Base-by-base conservation (phyloP, 768 basidiomycete genomes). In the Mycena floridula region DNA sequence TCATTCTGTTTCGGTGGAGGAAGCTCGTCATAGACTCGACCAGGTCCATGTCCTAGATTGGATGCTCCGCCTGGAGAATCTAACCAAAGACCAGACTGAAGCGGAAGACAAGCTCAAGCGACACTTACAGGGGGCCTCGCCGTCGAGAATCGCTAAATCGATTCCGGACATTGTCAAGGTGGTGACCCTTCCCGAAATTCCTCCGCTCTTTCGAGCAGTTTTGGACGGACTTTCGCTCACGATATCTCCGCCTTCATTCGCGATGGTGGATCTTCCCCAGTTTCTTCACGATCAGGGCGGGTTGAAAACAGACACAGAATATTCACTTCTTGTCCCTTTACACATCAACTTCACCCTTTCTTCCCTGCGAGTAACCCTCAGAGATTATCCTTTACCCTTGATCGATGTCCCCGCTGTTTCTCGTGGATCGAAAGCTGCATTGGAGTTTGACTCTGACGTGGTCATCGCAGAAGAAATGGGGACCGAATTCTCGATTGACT, bases 391-490 rank as follows among this genome's bases (percentile, higher is more conserved):
- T 2, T 63, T 96, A 25, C 91, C 93, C 1, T 60, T 97, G 42
- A 63, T 92, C n/a, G 71, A 82, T 55, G 74, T 95, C 36, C 85
- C 86, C 25, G n/a, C n/a, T n/a, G n/a, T n/a, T n/a, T 56, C 75
- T 13, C 64, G 66, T 46, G 63, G 69, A 22, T 50, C 59, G 16
- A 63, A 54, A 5, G 59, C 74, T 9, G 72, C 76, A 0, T 79
- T 83, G 63, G 70, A 74, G 20, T 84, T 89, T 57, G 77, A 82
- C 48, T 77, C 83, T 11, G 84, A 91, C 55, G 62, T 96, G 39
- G 85, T 95, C 45, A 72, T 95, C 37, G 90, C 81, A 0, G 93
- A 97, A 64, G 91, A 96, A 62, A 78, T 89, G 68, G 85, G 86
- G 2, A 72, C 74, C 7, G 67, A 73, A 1, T 57, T 69, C 25